phyloP scores from a whole-genome alignment of 768 basidiomycete species.

The Solioccasus polychromus region DNA sequence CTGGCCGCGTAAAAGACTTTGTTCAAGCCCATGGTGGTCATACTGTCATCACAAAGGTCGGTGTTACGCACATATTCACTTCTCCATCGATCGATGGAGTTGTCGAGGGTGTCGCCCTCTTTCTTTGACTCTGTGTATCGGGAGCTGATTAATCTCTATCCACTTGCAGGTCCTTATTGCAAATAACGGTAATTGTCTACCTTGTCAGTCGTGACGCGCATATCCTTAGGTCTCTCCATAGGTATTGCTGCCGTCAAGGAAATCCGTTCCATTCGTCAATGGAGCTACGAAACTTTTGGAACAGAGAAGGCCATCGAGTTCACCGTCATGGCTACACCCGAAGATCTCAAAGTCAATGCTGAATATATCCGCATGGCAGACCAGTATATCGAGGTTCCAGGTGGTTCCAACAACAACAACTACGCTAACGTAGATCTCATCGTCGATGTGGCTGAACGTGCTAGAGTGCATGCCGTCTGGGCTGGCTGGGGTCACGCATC shows the following conservation, averaged over 20 bases:
- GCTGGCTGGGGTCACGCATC: slow-evolving; percentile 99
- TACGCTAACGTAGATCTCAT: slow-evolving; percentile 99
- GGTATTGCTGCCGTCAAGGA: slow-evolving; percentile 99
- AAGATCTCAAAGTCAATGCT: slow-evolving; percentile 97
- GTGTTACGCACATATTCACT: slow-evolving; percentile 24
- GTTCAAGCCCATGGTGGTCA: slow-evolving; percentile 91
- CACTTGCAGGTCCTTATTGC: slow-evolving; percentile 85
- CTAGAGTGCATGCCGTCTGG: slow-evolving; percentile 99
- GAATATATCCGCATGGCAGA: slow-evolving; percentile 99
- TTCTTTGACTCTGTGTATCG: neutral
- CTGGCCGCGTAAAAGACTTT: slow-evolving; percentile 83
- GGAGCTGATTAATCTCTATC: slow-evolving; percentile 8
- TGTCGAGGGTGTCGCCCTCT: neutral
- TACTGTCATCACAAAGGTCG: slow-evolving; percentile 96
- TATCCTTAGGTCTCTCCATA: slow-evolving; percentile 33
- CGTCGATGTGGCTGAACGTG: slow-evolving; percentile 94
- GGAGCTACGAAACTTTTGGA: slow-evolving; percentile 99
- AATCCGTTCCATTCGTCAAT: slow-evolving; percentile 97
- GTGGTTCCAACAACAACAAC: slow-evolving; percentile 98
- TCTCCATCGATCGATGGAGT: slow-evolving; percentile 5
- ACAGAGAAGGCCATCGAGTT: slow-evolving; percentile 95
- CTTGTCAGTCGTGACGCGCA: slow-evolving; percentile 6
- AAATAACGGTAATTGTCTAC: slow-evolving; percentile 76
- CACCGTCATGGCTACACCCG: slow-evolving; percentile 99
- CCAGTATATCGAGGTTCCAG: slow-evolving; percentile 97